phyloP scores from a whole-genome alignment of 2,329 filamentous ascomycete genomes.

The Ascochyta koolunga region DNA sequence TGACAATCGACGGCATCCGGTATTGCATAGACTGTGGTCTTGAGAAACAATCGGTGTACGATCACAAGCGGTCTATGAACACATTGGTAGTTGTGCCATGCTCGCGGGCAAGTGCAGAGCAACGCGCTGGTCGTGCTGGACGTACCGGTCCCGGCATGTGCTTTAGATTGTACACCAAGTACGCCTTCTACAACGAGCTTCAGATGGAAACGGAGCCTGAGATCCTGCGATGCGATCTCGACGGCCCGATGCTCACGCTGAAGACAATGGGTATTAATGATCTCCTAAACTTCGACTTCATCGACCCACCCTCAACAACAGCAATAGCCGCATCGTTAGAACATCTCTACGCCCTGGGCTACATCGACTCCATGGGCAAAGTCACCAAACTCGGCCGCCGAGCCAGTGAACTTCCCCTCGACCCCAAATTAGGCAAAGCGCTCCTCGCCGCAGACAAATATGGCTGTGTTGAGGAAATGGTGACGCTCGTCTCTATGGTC shows the following conservation, averaged over 20 bases:
- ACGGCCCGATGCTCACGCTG: slow-evolving; percentile 79
- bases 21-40: slow-evolving; percentile 97
- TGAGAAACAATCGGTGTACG: slow-evolving; percentile 94
- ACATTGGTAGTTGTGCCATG: slow-evolving; percentile 89
- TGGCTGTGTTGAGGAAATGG: slow-evolving; percentile 90
- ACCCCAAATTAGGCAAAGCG: slow-evolving; percentile 88
- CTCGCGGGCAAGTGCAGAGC: slow-evolving; percentile 89
- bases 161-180: slow-evolving; percentile 92
- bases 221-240: slow-evolving; percentile 89
- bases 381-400: slow-evolving; percentile 89
- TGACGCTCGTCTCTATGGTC: slow-evolving; percentile 94
- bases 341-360: slow-evolving; percentile 87
- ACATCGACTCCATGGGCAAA: slow-evolving; percentile 84
- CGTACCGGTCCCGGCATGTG: slow-evolving; percentile 92
- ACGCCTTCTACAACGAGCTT: slow-evolving; percentile 92
- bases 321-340: slow-evolving; percentile 88
- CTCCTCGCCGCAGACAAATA: slow-evolving; percentile 88
- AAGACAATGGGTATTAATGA: slow-evolving; percentile 93
- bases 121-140: slow-evolving; percentile 89
- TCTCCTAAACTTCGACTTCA: slow-evolving; percentile 91
- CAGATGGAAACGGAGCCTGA: slow-evolving; percentile 91
- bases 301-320: slow-evolving; percentile 90
- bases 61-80: slow-evolving; percentile 89
- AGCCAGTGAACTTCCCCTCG: slow-evolving; percentile 94
- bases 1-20: slow-evolving; percentile 95